Base-by-base conservation (phyloP, 495 filamentous ascomycete species). In the Penicillium manginii region DNA sequence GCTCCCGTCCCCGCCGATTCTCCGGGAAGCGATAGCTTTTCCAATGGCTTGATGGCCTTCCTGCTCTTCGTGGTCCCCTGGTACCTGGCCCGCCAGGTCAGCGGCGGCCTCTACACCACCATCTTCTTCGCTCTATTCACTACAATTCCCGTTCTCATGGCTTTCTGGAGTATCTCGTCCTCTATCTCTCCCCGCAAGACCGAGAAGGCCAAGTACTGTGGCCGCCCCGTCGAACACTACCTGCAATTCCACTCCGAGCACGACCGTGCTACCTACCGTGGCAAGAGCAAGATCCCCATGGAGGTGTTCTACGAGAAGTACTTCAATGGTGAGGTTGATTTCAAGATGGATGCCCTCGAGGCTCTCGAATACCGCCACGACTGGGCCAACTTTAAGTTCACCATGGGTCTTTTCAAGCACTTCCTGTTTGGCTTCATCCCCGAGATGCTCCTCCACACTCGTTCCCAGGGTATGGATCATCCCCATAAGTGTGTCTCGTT, bases 261-360 rank as follows among this genome's bases (percentile, higher is more conserved):
- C 52, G 89, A 96, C 72, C 75, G 82, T 63, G 72, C 80, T 57
- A 91, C 86, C 73, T 96, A 90, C 77, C 76, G 81, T 66, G 91
- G 91, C 72, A 79, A 78, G 66, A 90, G 82, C 78, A 91, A 89
- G 76, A 92, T 96, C 58, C 88, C 91, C 50, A 86, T 94, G 81
- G 83, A 91, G 76, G 92, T 89, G 45, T 96, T 96, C 78, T 84
- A 91, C 59, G 90, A 94, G 73, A 92, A 87, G 88, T 94, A 93
- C 79, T 92, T 94, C 69, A 86, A 90, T 64, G 88, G 89, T 52
- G 83, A 90, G 49, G 91, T 93, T 57, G 88, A 91, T 62, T 91
- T 94, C 80, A 94, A 92, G 66, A 90, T 89, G 52, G 91, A 96
- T 68, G 80, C 77, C 57, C 80, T 96, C 60, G 91, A 93, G 61